A percentile compares a stretch with the other conserved stretches of the same genome.
These are phyloP conservation scores for Physcia stellaris DNA, from an alignment of 495 filamentous ascomycete species.

Conservation along the genomic window DNA sequence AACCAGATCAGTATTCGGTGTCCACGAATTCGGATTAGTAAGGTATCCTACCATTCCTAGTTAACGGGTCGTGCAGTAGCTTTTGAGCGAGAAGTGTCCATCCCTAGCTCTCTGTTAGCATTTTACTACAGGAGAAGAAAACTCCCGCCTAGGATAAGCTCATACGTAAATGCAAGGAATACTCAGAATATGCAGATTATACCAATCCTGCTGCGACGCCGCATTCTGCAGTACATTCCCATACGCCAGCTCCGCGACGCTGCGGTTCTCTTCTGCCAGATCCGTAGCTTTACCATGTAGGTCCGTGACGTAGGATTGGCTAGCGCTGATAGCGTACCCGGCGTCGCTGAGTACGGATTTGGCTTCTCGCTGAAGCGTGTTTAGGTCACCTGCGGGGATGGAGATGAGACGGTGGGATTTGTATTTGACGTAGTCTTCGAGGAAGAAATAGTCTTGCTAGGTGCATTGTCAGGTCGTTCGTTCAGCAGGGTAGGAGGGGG, in stretches of 20 bases:
- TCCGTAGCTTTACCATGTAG: background rate
- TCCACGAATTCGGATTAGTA: background rate
- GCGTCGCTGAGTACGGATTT: conserved; percentile 1
- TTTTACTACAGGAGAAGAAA: no score
- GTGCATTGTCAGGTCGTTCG: no score
- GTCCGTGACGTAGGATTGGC: background rate
- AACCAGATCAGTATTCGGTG: background rate
- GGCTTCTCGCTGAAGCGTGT: background rate
- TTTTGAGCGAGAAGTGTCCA: background rate
- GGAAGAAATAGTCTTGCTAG: conserved; percentile 5
- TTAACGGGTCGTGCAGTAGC: background rate
- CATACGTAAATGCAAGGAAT: conserved; percentile 3
- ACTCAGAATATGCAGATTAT: conserved; percentile 3
- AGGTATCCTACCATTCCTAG: background rate
- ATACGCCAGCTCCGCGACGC: conserved; percentile 1
- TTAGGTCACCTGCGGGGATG: conserved; percentile 1
- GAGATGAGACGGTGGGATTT: conserved; percentile 5
- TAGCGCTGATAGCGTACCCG: background rate
- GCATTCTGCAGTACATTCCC: conserved; percentile 3
- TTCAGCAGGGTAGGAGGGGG: background rate
- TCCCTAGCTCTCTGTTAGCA: background rate
- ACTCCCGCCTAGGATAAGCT: background rate
- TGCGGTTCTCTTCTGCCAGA: conserved; percentile 2
- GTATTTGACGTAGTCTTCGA: conserved; percentile 5
- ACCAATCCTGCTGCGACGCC: background rate